Evolutionary conservation across 208 protist species (phyloP).

Genomic region (Leptomonas pyrrhocoris): DNA sequence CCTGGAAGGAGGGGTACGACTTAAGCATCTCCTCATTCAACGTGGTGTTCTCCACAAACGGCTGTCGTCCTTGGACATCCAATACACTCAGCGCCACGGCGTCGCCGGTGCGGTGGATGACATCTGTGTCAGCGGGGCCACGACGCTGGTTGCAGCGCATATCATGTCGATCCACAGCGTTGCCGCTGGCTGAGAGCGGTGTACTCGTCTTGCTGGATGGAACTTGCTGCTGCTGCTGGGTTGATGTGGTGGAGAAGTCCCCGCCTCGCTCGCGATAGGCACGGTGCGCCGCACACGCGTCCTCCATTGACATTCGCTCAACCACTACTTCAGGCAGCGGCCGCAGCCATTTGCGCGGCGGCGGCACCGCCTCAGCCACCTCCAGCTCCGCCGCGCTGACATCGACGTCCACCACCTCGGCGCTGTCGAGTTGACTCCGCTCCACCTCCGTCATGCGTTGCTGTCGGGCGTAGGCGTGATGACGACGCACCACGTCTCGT

Average conservation of each 20-base stretch:
- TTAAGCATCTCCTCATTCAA: slow-evolving; percentile 18
- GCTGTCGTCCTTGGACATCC: slow-evolving; percentile 1
- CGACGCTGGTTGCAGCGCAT: background rate
- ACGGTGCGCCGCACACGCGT: slow-evolving; percentile 10
- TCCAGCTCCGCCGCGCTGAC: slow-evolving; percentile 8
- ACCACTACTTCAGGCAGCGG: slow-evolving; percentile 19
- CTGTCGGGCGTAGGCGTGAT: slow-evolving; percentile 1
- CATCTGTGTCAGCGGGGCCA: background rate
- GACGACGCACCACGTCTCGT: slow-evolving; percentile 12
- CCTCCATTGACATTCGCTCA: slow-evolving; percentile 28
- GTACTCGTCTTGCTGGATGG: background rate
- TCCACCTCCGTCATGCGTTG: slow-evolving; percentile 8
- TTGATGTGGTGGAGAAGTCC: too few relatives aligned
- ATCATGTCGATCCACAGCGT: background rate
- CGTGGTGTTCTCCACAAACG: background rate
- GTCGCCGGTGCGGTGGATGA: background rate
- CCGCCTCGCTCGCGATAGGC: slow-evolving; percentile 11
- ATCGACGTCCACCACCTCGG: background rate
- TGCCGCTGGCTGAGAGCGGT: too few relatives aligned
- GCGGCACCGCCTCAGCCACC: slow-evolving; percentile 21
- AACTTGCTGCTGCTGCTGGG: background rate
- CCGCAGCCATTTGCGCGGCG: slow-evolving; percentile 15
- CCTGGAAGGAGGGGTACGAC: slow-evolving; percentile 20
- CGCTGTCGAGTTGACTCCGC: background rate
- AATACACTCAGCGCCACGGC: slow-evolving; percentile 15